Evolutionary conservation across 768 basidiomycete species (phyloP), one percentile per base, ranked within the genome.

Genomic region (Amyloporia xantha): DNA sequence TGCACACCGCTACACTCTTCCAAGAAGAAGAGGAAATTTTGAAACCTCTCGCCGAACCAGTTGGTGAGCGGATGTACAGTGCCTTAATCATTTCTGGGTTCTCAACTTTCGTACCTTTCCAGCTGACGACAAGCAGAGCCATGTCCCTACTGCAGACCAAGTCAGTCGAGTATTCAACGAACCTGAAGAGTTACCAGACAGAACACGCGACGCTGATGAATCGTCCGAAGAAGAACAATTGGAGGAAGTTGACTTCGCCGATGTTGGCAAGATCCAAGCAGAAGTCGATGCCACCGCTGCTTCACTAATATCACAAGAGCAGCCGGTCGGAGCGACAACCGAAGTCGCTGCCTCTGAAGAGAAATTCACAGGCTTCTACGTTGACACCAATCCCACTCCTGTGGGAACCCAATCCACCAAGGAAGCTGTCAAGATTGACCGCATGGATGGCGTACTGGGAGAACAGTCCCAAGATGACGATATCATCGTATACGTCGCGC

Each of bases 401-500:
- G n/a, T 41, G 2, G 35, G 1, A 11, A 24, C 17, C 4, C 19
- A 40, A 1, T 21, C 48, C 26, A 27, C 51, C 1, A 4, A 25
- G 19, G 28, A 39, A 5, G 26, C 21, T 5, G 46, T 50, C 7
- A 24, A 43, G 4, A 41, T 54, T 35, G 45, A 61, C 17, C 41
- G 30, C 37, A 17, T 48, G 5, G 41, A 49, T 5, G 49, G 54
- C 17, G 56, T 15, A 23, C 41, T 49, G 24, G 57, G 53, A 25
- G 56, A 59, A n/a, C 27, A 19, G 49, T 53, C 4, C 30, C 23
- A 41, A 24, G 57, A 53, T 9, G 80, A 81, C 25, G n/a, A 90
- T 48, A 60, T 77, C 3, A 88, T 90, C 47, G 86, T 90, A 9
- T 89, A 89, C 58, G 81, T 80, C 23, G 85, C 86, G 0, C 86